Conservation (phyloP, 257 asterid species). For the Primulina eburnea region DNA sequence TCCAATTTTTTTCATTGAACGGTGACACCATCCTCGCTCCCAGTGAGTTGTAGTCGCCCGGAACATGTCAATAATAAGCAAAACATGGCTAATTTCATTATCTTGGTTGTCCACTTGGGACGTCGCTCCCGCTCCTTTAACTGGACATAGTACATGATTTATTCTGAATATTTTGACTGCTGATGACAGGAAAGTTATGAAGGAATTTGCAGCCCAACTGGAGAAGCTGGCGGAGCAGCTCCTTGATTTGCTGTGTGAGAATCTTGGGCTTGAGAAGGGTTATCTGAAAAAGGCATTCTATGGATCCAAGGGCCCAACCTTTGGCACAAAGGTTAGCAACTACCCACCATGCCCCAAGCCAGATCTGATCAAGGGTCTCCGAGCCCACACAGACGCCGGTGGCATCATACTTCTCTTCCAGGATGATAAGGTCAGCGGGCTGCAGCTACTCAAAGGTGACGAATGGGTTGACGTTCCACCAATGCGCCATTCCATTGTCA, state of each 20-base stretch:
- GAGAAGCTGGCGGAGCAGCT: slow-evolving; percentile 54
- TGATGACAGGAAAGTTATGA: slow-evolving; percentile 41
- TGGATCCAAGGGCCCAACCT: slow-evolving; percentile 54
- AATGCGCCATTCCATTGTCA: slow-evolving; percentile 59
- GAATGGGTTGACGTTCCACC: slow-evolving; percentile 67
- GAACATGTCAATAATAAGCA: too few species aligned
- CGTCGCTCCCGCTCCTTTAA: too few species aligned
- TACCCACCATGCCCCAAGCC: slow-evolving; percentile 71
- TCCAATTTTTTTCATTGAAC: too few species aligned
- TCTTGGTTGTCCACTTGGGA: too few species aligned
- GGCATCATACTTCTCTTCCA: slow-evolving; percentile 63
- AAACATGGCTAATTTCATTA: neutral
- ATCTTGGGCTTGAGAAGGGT: slow-evolving; percentile 57
- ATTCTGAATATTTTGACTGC: too few species aligned
- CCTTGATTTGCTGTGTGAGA: slow-evolving; percentile 57
- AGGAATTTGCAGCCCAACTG: slow-evolving; percentile 43
- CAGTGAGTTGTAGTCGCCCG: too few species aligned
- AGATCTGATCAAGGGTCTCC: slow-evolving; percentile 57
- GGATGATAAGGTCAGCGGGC: slow-evolving; percentile 66
- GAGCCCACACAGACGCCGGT: slow-evolving; percentile 70
- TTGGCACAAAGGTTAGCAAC: slow-evolving; percentile 60
- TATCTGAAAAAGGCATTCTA: slow-evolving; percentile 45
- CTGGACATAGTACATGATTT: neutral
- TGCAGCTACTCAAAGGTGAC: slow-evolving; percentile 63
- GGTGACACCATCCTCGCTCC: too few species aligned